Percentiles rank a stretch among this genome's conserved stretches.
These are phyloP conservation scores for Cystoderma amianthinum DNA, from an alignment of 768 basidiomycete species.

Conservation along the genomic window DNA sequence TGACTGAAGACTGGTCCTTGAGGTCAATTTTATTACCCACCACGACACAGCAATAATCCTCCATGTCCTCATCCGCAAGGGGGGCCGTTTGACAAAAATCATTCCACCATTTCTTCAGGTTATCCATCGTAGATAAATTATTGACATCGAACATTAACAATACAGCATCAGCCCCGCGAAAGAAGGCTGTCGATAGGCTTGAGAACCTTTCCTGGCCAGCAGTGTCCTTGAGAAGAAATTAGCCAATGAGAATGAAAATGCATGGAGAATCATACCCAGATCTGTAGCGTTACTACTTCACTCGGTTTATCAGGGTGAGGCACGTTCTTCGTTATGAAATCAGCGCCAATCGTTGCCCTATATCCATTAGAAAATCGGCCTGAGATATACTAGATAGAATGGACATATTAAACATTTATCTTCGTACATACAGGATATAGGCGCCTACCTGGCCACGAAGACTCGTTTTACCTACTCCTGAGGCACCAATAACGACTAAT, in stretches of 20 bases:
- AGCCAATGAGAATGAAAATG: background rate
- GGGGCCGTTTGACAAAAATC: slow-evolving; percentile 69
- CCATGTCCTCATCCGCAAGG: slow-evolving; percentile 52
- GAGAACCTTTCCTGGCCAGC: slow-evolving; percentile 89
- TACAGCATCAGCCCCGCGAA: slow-evolving; percentile 78
- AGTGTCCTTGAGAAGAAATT: slow-evolving; percentile 51
- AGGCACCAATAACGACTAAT: slow-evolving; percentile 74
- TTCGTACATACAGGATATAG: background rate
- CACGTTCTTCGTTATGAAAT: slow-evolving; percentile 75
- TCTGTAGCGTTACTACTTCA: slow-evolving; percentile 62
- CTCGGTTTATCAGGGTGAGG: slow-evolving; percentile 49
- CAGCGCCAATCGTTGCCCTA: slow-evolving; percentile 83
- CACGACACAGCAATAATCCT: slow-evolving; percentile 65
- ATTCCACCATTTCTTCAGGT: slow-evolving; percentile 69
- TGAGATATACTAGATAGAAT: slow-evolving; percentile 54
- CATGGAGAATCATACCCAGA: slow-evolving; percentile 27
- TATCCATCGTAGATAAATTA: slow-evolving; percentile 48
- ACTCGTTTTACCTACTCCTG: slow-evolving; percentile 83
- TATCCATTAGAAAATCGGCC: slow-evolving; percentile 72
- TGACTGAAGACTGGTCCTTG: slow-evolving; percentile 18
- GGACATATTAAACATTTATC: background rate
- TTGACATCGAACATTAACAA: slow-evolving; percentile 81
- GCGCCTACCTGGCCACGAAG: slow-evolving; percentile 62
- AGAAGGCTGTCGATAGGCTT: slow-evolving; percentile 75
- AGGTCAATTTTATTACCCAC: slow-evolving; percentile 80